phyloP scores from a whole-genome alignment of 2,329 filamentous ascomycete species.

The Colletotrichum lindemuthianum region DNA sequence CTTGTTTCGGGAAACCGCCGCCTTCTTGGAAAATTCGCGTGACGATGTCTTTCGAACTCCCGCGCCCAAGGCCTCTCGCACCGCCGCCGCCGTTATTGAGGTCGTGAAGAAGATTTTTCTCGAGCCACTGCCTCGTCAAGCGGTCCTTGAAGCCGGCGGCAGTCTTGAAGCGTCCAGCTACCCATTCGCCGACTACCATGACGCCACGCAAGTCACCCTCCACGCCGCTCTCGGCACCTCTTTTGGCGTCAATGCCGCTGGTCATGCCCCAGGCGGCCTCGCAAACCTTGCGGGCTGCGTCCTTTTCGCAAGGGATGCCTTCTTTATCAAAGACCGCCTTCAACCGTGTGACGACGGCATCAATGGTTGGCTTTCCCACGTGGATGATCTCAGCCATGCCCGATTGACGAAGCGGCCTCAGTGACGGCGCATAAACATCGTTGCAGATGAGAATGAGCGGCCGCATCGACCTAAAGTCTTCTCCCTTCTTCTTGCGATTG shows the following conservation, averaged over 20 bases:
- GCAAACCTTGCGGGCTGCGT: constrained; percentile 86
- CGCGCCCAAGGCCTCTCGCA: constrained; percentile 76
- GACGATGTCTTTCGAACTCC: constrained; percentile 78
- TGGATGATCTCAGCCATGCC: constrained; percentile 89
- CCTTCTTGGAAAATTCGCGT: constrained; percentile 82
- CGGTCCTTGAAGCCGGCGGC: constrained; percentile 52
- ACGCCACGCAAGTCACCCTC: constrained; percentile 82
- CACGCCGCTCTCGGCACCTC: constrained; percentile 73
- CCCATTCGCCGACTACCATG: constrained; percentile 90
- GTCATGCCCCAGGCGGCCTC: constrained; percentile 85
- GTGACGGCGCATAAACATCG: constrained; percentile 91
- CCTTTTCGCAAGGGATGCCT: constrained; percentile 86
- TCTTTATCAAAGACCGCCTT: constrained; percentile 89
- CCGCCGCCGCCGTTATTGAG: constrained; percentile 77
- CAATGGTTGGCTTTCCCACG: constrained; percentile 87
- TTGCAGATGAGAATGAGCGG: constrained; percentile 97
- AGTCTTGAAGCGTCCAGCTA: constrained; percentile 74
- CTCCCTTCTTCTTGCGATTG: constrained; percentile 72
- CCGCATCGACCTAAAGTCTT: constrained; percentile 86
- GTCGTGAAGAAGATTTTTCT: constrained; percentile 75
- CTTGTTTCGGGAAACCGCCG: constrained; percentile 76
- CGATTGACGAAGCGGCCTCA: constrained; percentile 87
- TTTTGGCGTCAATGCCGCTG: constrained; percentile 74
- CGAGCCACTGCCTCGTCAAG: constrained; percentile 81
- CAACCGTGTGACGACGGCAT: constrained; percentile 84